Evolutionary conservation across 192 early-diverging fungal genomes (phyloP).

Genomic region (Coemansia furcata): DNA sequence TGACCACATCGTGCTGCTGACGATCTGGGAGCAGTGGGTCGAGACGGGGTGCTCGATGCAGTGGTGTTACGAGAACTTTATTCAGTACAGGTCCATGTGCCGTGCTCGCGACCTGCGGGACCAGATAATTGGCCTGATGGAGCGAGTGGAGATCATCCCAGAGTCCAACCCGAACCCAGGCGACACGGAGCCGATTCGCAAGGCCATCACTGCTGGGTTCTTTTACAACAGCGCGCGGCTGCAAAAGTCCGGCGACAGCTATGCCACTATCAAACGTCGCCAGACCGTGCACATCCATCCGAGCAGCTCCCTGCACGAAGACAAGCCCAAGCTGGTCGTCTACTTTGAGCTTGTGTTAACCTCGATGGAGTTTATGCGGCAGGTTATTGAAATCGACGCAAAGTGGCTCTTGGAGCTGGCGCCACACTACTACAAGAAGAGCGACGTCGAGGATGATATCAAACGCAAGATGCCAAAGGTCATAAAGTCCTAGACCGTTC

Average conservation of each 20-base stretch:
- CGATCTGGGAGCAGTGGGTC: conserved; percentile 91
- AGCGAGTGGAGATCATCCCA: conserved; percentile 84
- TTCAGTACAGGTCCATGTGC: conserved; percentile 88
- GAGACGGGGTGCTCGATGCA: conserved; percentile 87
- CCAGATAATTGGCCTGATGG: conserved; percentile 89
- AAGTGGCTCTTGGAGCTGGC: conserved; percentile 80
- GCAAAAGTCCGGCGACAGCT: conserved; percentile 84
- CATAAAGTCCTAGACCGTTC: conserved; percentile 7
- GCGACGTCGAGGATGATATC: conserved; percentile 62
- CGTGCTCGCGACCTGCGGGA: conserved; percentile 90
- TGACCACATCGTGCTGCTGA: conserved; percentile 89
- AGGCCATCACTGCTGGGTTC: conserved; percentile 91
- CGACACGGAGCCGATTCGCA: conserved; percentile 86
- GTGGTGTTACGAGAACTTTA: conserved; percentile 98
- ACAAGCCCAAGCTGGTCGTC: conserved; percentile 81
- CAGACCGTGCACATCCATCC: conserved; percentile 94
- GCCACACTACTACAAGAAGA: conserved; percentile 89
- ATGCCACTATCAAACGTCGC: conserved; percentile 86
- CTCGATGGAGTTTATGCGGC: conserved; percentile 92
- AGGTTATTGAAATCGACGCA: conserved; percentile 87
- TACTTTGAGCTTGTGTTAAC: conserved; percentile 95
- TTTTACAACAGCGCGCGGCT: conserved; percentile 92
- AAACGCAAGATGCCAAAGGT: conserved; percentile 52
- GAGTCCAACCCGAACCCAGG: conserved; percentile 78
- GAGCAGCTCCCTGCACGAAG: conserved; percentile 73